A percentile compares a stretch with the other conserved stretches of the same genome.
These are phyloP conservation scores for Plantago major DNA, from an alignment of 257 asterid species.

Conservation along the genomic window DNA sequence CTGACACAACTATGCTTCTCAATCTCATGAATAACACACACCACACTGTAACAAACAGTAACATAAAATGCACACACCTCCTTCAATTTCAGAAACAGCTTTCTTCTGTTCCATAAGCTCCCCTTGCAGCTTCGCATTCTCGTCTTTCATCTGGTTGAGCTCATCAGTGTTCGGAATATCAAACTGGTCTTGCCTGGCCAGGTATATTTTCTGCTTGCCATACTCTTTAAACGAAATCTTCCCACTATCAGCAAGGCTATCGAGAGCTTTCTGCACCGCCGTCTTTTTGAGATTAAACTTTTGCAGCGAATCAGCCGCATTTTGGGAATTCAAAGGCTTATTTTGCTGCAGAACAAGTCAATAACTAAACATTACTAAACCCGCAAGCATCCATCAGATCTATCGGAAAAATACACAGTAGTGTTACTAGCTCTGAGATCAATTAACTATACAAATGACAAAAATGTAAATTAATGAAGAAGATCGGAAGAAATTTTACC, in stretches of 20 bases:
- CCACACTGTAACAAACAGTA: neutral
- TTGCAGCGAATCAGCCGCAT: slow-evolving; percentile 49
- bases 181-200: slow-evolving; percentile 95
- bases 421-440: too few species aligned
- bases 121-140: slow-evolving; percentile 66
- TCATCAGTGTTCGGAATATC: slow-evolving; percentile 81
- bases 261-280: slow-evolving; percentile 50
- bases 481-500: slow-evolving; percentile 32
- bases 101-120: slow-evolving; percentile 49
- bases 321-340: slow-evolving; percentile 51
- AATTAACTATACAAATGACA: too few species aligned
- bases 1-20: neutral
- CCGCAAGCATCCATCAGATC: too few species aligned
- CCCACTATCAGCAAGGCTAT: slow-evolving; percentile 47
- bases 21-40: neutral
- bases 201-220: slow-evolving; percentile 91
- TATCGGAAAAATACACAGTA: too few species aligned
- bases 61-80: slow-evolving; percentile 42
- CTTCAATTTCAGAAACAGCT: slow-evolving; percentile 59
- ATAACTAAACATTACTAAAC: neutral
- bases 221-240: slow-evolving; percentile 69
- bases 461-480: too few species aligned
- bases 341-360: slow-evolving; percentile 42
- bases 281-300: slow-evolving; percentile 57
- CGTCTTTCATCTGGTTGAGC: slow-evolving; percentile 79